Conservation (phyloP, 2,329 filamentous ascomycete genomes). For the Coleophoma cylindrospora region DNA sequence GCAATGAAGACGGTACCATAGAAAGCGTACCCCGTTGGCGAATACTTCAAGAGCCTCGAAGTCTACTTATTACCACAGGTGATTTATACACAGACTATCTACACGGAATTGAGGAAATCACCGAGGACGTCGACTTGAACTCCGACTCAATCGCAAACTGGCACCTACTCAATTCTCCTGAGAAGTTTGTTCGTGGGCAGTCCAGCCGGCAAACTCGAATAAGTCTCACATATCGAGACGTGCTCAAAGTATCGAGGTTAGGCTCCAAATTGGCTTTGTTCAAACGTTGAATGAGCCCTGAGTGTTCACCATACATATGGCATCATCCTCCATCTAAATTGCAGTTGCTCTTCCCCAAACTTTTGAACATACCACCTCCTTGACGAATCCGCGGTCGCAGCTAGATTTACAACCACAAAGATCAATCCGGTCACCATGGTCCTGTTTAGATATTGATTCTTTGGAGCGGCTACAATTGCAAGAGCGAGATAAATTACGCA, state of each 20-base stretch:
- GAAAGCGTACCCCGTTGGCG: slow-evolving; percentile 44
- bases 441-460: slow-evolving; percentile 60
- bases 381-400: slow-evolving; percentile 73
- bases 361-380: slow-evolving; percentile 73
- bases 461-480: slow-evolving; percentile 67
- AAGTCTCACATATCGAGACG: slow-evolving; percentile 81
- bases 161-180: slow-evolving; percentile 52
- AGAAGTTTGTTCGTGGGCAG: slow-evolving; percentile 42
- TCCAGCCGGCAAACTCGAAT: slow-evolving; percentile 57
- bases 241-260: slow-evolving; percentile 72
- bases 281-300: slow-evolving; percentile 13
- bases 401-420: slow-evolving; percentile 77
- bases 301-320: slow-evolving; percentile 54
- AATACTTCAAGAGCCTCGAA: slow-evolving; percentile 80
- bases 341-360: slow-evolving; percentile 64
- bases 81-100: slow-evolving; percentile 65
- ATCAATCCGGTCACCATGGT: slow-evolving; percentile 65
- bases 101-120: slow-evolving; percentile 67
- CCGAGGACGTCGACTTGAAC: slow-evolving; percentile 61
- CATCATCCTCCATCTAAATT: slow-evolving; percentile 69
- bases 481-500: slow-evolving; percentile 79
- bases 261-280: slow-evolving; percentile 51
- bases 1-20: slow-evolving; percentile 55
- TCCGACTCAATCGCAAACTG: slow-evolving; percentile 66
- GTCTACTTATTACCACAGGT: slow-evolving; percentile 67